A percentile compares a stretch with the other conserved stretches of the same genome.
These are phyloP conservation scores for Pseudogymnoascus sp. DNA, from an alignment of 2,329 filamentous ascomycete species.

Conservation along the genomic window DNA sequence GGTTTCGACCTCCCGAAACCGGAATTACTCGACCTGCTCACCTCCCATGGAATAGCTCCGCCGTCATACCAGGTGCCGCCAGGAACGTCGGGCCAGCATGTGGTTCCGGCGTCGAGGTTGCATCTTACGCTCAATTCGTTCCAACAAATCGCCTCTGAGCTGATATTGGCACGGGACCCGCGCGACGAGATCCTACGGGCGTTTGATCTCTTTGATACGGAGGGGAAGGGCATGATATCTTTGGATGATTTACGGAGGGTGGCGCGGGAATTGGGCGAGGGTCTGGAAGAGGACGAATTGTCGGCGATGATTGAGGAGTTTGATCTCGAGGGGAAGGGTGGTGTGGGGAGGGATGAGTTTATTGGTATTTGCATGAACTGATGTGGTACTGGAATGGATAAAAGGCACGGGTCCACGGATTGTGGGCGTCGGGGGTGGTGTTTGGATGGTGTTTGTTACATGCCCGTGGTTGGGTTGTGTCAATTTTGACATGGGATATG, in stretches of 20 bases:
- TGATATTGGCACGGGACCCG: constrained; percentile 78
- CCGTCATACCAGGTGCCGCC: constrained; percentile 46
- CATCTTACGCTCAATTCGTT: constrained; percentile 68
- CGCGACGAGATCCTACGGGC: constrained; percentile 86
- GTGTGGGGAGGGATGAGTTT: constrained; percentile 63
- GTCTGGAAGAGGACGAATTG: constrained; percentile 86
- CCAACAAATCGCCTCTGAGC: constrained; percentile 68
- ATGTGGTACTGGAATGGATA: constrained; percentile 13
- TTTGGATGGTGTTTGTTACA: constrained; percentile 8
- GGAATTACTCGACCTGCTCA: constrained; percentile 75
- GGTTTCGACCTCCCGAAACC: constrained; percentile 87
- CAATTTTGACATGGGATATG: neutral
- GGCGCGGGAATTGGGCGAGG: constrained; percentile 85
- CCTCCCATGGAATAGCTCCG: constrained; percentile 71
- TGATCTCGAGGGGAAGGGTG: constrained; percentile 88
- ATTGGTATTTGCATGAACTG: constrained; percentile 33
- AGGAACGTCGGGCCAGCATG: constrained; percentile 34
- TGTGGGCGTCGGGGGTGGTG: neutral
- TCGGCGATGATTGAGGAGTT: constrained; percentile 97
- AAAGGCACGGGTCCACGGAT: neutral
- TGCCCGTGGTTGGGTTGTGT: neutral
- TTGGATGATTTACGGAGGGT: constrained; percentile 82
- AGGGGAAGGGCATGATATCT: constrained; percentile 85
- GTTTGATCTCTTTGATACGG: constrained; percentile 88
- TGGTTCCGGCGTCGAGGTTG: constrained; percentile 38